Evolutionary conservation across 1,284 basidiomycete species (phyloP).

Genomic region (Cryptococcus sp.): DNA sequence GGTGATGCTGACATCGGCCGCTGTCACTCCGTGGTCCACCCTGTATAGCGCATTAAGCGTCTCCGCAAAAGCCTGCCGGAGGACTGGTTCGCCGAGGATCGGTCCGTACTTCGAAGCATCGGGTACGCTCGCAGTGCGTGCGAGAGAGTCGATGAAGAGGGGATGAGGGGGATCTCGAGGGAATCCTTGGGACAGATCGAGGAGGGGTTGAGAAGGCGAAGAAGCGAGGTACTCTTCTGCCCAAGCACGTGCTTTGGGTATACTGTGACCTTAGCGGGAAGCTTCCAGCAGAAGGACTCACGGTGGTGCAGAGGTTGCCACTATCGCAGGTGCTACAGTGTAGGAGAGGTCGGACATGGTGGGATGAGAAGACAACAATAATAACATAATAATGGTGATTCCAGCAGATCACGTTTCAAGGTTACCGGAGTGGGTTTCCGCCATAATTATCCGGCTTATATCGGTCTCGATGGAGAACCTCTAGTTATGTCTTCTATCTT

Average conservation of each 20-base stretch:
- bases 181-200: slow-evolving; percentile 39
- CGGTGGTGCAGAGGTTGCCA: slow-evolving; percentile 1
- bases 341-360: neutral
- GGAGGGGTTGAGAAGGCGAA: neutral
- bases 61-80: slow-evolving; percentile 57
- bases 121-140: slow-evolving; percentile 50
- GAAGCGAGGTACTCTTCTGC: slow-evolving; percentile 3
- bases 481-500: too few relatives aligned
- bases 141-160: slow-evolving; percentile 54
- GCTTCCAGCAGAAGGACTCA: neutral
- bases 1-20: slow-evolving; percentile 53
- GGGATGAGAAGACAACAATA: too few relatives aligned
- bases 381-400: too few relatives aligned
- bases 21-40: slow-evolving; percentile 34
- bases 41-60: slow-evolving; percentile 66
- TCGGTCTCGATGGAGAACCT: too few relatives aligned
- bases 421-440: too few relatives aligned
- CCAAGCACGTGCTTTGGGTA: slow-evolving; percentile 5
- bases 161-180: slow-evolving; percentile 62
- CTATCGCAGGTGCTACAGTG: neutral
- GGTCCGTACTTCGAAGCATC: slow-evolving; percentile 57
- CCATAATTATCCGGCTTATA: too few relatives aligned
- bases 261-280: neutral
- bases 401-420: too few relatives aligned
- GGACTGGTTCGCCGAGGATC: slow-evolving; percentile 58